A percentile compares a stretch with the other conserved stretches of the same genome.
Conservation (phyloP, 805 yeast genomes). For the Teunomyces kruisii region DNA sequence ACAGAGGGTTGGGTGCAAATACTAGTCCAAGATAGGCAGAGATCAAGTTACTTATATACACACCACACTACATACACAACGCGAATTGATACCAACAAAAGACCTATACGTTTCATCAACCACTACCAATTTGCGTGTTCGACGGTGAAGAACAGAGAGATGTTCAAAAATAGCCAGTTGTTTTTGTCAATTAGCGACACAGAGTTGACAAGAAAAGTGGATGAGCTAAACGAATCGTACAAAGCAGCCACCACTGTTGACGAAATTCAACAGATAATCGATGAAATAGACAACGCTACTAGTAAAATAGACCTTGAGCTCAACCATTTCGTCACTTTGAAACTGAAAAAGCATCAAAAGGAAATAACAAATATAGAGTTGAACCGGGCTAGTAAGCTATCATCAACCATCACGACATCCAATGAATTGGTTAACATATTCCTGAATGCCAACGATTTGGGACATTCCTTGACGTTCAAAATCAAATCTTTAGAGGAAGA, state of each 20-base stretch:
- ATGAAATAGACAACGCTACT: slow-evolving; percentile 27
- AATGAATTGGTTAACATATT: slow-evolving; percentile 54
- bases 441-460: slow-evolving; percentile 61
- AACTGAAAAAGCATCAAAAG: slow-evolving; percentile 32
- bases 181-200: slow-evolving; percentile 2
- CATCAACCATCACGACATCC: slow-evolving; percentile 58
- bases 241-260: slow-evolving; percentile 23
- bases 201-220: neutral
- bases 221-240: slow-evolving; percentile 4
- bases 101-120: neutral
- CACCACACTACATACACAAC: neutral
- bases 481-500: slow-evolving; percentile 73
- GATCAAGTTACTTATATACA: neutral
- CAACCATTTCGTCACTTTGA: slow-evolving; percentile 20
- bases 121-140: no score
- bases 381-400: slow-evolving; percentile 55
- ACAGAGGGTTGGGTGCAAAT: neutral
- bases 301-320: slow-evolving; percentile 25
- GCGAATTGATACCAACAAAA: neutral
- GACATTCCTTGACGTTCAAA: slow-evolving; percentile 64
- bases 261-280: slow-evolving; percentile 27
- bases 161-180: slow-evolving; percentile 4
- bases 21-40: neutral
- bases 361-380: slow-evolving; percentile 54
- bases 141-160: neutral